Conservation (phyloP, 2,329 filamentous ascomycete species). For the Calcarisporium arbuscula region DNA sequence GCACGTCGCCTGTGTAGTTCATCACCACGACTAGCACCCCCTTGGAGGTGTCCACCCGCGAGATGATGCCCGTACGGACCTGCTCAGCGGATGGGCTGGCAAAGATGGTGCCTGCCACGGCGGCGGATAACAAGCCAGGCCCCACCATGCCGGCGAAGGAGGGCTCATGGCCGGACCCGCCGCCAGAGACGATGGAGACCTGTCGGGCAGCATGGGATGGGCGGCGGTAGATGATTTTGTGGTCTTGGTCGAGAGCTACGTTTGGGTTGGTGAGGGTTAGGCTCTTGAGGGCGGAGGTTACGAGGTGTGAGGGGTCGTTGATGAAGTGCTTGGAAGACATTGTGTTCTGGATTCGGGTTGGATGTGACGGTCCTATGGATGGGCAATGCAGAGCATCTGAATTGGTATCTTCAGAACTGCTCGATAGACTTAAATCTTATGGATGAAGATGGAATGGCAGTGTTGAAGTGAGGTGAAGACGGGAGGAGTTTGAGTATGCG, state of each 20-base stretch:
- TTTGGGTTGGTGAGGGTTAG: slow-evolving; percentile 81
- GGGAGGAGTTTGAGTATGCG: no score
- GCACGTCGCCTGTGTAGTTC: slow-evolving; percentile 87
- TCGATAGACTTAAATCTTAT: no score
- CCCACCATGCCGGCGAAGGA: slow-evolving; percentile 84
- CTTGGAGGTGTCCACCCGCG: slow-evolving; percentile 61
- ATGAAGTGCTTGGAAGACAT: slow-evolving; percentile 78
- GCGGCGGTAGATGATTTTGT: slow-evolving; percentile 80
- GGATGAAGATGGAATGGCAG: no score
- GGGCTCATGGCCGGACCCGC: slow-evolving; percentile 86
- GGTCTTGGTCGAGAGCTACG: slow-evolving; percentile 66
- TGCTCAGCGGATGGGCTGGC: slow-evolving; percentile 78
- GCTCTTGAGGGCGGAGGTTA: slow-evolving; percentile 68
- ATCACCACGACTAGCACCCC: slow-evolving; percentile 89
- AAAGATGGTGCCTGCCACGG: slow-evolving; percentile 83
- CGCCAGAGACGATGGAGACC: slow-evolving; percentile 81
- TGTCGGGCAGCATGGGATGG: slow-evolving; percentile 47
- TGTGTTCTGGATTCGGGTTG: no score
- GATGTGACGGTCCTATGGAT: no score
- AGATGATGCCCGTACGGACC: slow-evolving; percentile 68
- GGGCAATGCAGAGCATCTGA: no score
- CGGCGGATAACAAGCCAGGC: slow-evolving; percentile 69
- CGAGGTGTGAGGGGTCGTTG: slow-evolving; percentile 73
- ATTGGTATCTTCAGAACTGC: no score
- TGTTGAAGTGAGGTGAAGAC: no score